Conservation (phyloP, 768 basidiomycete genomes). For the Leccinum disarticulatum region DNA sequence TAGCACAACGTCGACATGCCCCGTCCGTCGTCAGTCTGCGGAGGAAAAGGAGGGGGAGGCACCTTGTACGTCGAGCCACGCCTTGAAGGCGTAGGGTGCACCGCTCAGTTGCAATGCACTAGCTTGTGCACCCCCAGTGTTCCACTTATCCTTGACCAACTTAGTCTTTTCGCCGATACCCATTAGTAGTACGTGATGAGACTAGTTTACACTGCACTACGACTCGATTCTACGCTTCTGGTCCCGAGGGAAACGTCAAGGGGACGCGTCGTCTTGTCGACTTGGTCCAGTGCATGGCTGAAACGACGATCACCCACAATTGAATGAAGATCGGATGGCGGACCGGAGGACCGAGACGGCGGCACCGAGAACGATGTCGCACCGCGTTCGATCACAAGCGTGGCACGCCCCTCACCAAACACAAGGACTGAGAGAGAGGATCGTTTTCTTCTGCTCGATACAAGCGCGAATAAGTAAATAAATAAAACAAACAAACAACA, state of each 20-base stretch:
- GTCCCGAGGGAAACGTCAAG: neutral
- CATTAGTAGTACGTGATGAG: neutral
- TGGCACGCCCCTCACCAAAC: neutral
- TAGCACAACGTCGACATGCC: neutral
- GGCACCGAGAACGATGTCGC: neutral
- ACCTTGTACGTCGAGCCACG: neutral
- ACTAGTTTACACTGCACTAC: neutral
- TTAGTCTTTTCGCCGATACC: neutral
- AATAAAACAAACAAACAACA: conserved; percentile 22
- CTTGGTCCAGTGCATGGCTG: neutral
- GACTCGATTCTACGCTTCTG: neutral
- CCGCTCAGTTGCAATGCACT: neutral
- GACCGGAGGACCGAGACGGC: neutral
- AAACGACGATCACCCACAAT: neutral
- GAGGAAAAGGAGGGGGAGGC: neutral
- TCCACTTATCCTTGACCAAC: neutral
- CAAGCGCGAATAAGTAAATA: conserved; percentile 34
- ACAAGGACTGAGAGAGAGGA: no score
- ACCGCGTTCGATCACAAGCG: neutral
- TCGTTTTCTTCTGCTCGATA: conserved; percentile 11
- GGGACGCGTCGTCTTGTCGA: neutral
- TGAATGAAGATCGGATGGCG: neutral
- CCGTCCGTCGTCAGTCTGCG: neutral
- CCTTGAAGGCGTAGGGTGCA: neutral
- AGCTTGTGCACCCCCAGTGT: neutral